Evolutionary conservation across 1,284 basidiomycete species (phyloP), one percentile per base, ranked within the genome.

Genomic region (Calocybe gambosa): DNA sequence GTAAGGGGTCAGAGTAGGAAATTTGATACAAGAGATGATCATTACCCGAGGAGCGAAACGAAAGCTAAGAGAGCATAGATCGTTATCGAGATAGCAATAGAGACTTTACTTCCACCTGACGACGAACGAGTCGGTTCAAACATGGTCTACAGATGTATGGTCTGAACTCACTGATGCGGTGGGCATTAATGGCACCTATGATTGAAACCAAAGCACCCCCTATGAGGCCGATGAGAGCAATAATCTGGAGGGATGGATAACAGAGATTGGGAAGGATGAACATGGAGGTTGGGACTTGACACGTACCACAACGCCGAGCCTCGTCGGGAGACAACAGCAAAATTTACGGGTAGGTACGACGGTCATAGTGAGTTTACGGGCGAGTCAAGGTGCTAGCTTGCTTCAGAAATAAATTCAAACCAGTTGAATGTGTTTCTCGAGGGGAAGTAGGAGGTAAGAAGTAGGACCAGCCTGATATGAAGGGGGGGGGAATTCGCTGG

Each of bases 281-380:
- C 38, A 40, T 5, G 16, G 33, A 26, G 39, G 35, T 23, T 16
- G 26, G 16, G n/a, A 34, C 7, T 25, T 13, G 34, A 44, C 3
- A 59, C 70, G 51, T 49, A 72, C 70, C 38, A 73, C 59, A 41
- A 69, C 69, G 41, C 71, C 72, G 34, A 65, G 65, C 53, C 72
- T 60, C 26, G 69, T 68, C n/a, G 72, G 70, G 45, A 71, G 62
- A 58, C 71, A 73, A 60, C 68, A 71, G 53, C 69, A 70, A 55
- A 71, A 73, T 26, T 62, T 73, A 50, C 69, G 65, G 42, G 66
- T 65, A 25, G 49, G 51, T 48, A 68, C 62, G 50, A 61, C 59
- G 23, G 57, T 56, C 53, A 61, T 61, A 53, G 49, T 55, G 49
- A 49, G 44, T 42, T 52, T 48, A 38, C 36, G 43, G 46, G 35